These are phyloP conservation scores for Dimocarpus longan DNA, from an alignment of 345 rosid genomes.

Conservation along the genomic window DNA sequence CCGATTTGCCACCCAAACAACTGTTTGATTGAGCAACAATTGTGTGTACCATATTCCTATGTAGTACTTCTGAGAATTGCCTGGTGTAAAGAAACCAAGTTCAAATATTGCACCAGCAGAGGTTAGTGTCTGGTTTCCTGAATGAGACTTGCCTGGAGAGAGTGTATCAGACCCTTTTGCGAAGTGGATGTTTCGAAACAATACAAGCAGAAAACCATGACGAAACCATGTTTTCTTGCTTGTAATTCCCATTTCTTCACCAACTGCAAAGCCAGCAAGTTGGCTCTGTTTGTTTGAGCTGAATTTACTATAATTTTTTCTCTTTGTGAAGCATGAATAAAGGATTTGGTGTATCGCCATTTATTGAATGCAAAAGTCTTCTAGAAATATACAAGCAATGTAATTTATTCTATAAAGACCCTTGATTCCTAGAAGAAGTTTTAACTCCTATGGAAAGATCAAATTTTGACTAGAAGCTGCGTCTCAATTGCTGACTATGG, in stretches of 20 bases:
- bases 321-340: not conserved
- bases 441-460: no score
- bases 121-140: constrained; percentile 27
- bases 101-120: constrained; percentile 13
- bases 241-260: not conserved
- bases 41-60: constrained; percentile 34
- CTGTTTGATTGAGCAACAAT: not conserved
- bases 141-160: not conserved
- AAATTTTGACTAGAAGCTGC: no score
- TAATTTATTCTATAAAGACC: not conserved
- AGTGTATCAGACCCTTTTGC: constrained; percentile 3
- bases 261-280: not conserved
- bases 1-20: constrained; percentile 39
- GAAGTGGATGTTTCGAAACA: not conserved
- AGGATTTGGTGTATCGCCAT: not conserved
- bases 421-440: not conserved
- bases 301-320: not conserved
- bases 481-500: not conserved
- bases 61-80: constrained; percentile 22
- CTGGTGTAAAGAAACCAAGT: constrained; percentile 37
- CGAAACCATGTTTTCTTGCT: constrained; percentile 3
- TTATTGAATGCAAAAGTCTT: not conserved
- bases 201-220: not conserved
- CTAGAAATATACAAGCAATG: not conserved
- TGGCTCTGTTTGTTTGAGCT: not conserved